Evolutionary conservation across 2,329 filamentous ascomycete genomes (phyloP), one percentile per base, ranked within the genome.

Genomic region (Pseudogymnoascus sp.): DNA sequence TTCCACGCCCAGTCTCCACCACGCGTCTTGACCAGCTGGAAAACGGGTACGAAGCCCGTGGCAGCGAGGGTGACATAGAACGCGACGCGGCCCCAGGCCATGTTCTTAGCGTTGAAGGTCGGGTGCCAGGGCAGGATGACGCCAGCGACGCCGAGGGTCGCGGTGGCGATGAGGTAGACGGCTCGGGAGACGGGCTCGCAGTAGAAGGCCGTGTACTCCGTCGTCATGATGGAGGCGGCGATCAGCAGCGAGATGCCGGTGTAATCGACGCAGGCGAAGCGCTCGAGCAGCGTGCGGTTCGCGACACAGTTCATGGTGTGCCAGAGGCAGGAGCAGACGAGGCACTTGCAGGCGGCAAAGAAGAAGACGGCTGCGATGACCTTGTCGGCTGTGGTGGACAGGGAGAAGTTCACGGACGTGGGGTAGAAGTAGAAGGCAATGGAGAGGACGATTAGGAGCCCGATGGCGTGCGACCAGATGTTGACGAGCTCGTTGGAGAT

Each of bases 241-340:
- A 99, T 95, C 26, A 99, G 84, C 60, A 99, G 81, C 1, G 93
- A 96, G 69, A 99, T 99, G 63, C 95, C 95, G 0, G 95, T 97
- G 77, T 99, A 99, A 76, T 99, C 95, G 64, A 99, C 92, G 75
- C 95, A 99, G 17, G 95, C 95, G 72, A 99, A 97, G 66, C 92
- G 89, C 74, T 96, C 95, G 77, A 99, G 89, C 44, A 96, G 84
- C 19, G 87, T 85, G 71, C 96, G 88, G 69, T 96, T 90, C 17
- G 93, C 92, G 62, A 97, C 96, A 70, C 91, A 91, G 78, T 93
- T 96, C 92, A 99, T 97, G 26, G 95, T 97, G 78, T 99, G 95
- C 95, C 95, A 99, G 72, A 97, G 87, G 67, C 89, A 93, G 66
- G 90, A 96, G 86, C 95, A 99, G 73, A 93, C 86, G 63, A 99